Evolutionary conservation across 2,329 filamentous ascomycete genomes (phyloP).

Genomic region (Xylariales sp.): DNA sequence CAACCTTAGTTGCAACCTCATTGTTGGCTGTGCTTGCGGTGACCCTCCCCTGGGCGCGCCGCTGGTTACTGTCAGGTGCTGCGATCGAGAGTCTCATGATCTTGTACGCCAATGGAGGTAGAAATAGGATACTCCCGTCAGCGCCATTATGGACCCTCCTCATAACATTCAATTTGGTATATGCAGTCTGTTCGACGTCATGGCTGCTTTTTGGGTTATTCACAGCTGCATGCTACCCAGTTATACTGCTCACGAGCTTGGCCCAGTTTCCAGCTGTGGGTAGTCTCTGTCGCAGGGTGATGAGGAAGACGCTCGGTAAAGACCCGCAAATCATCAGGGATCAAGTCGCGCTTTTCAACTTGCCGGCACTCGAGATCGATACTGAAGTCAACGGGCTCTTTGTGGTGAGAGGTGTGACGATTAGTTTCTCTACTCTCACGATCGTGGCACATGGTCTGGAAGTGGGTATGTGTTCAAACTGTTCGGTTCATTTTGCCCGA

Average conservation of each 20-base stretch:
- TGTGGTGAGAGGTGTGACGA: conserved; percentile 45
- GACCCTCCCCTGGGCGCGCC: conserved; percentile 4
- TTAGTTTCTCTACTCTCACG: conserved; percentile 44
- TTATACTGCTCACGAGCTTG: conserved; percentile 36
- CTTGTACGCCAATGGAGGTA: conserved; percentile 28
- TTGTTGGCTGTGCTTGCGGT: not conserved
- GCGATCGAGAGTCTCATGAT: conserved; percentile 15
- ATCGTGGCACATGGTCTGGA: conserved; percentile 48
- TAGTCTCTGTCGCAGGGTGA: not conserved
- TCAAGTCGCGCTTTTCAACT: conserved; percentile 36
- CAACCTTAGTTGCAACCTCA: not conserved
- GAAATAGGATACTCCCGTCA: conserved; percentile 34
- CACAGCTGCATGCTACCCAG: conserved; percentile 33
- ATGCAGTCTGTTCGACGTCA: conserved; percentile 43
- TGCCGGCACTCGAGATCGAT: conserved; percentile 49
- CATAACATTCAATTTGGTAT: conserved; percentile 39
- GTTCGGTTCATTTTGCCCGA: no score
- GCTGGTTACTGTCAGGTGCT: conserved; percentile 4
- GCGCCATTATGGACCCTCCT: conserved; percentile 43
- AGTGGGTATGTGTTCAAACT: conserved; percentile 20
- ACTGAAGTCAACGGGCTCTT: conserved; percentile 47
- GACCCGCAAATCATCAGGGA: conserved; percentile 46
- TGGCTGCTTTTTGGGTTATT: conserved; percentile 46
- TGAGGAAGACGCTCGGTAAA: conserved; percentile 31
- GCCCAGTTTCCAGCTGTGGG: conserved; percentile 34